Base-by-base conservation (phyloP, 495 filamentous ascomycete species). In the Talaromyces thailandensis region DNA sequence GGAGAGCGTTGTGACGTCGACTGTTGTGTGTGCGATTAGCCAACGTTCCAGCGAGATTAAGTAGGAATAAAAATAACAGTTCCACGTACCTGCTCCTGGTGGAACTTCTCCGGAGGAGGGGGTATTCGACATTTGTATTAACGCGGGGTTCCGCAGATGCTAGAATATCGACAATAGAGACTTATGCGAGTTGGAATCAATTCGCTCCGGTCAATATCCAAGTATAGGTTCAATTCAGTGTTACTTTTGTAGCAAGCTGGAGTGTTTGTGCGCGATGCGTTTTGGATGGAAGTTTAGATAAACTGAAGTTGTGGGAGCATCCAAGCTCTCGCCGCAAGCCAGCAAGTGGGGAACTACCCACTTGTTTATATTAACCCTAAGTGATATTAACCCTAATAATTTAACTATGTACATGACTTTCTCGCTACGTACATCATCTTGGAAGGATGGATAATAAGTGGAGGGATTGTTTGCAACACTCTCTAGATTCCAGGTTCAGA, bases 1-100 rank as follows among this genome's bases (percentile, higher is more conserved):
- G 32, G 81, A 79, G 61, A 90, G 82, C 31, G 81, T 78, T 40
- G 75, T 76, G 55, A 90, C 79, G 73, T 89, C 86, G 63, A 90
- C 87, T 88, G 61, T 29, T 14, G 16, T n/a, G 2, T 64, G 40
- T 25, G 26, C 23, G 23, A 25, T 61, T 60, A 60, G 43, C 18
- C 5, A 40, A 31, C 7, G 25, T 26, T 31, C n/a, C 11, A 24
- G 50, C 14, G 6, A 56, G 7, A 62, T 16, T n/a, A 12, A 32
- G 9, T 16, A 8, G 35, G 2, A 53, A 32, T 2, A 28, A 57
- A 12, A 21, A 57, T 11, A n/a, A 23, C 9, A 57, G 28, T 12
- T 28, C 21, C 18, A 62, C 60, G 45, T 69, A 73, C 72, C 64
- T 67, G 66, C 40, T 61, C 73, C 72, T 58, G 68, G 66, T 50